Base-by-base conservation (phyloP, 2,329 filamentous ascomycete genomes). In the Talaromyces verruculosus region DNA sequence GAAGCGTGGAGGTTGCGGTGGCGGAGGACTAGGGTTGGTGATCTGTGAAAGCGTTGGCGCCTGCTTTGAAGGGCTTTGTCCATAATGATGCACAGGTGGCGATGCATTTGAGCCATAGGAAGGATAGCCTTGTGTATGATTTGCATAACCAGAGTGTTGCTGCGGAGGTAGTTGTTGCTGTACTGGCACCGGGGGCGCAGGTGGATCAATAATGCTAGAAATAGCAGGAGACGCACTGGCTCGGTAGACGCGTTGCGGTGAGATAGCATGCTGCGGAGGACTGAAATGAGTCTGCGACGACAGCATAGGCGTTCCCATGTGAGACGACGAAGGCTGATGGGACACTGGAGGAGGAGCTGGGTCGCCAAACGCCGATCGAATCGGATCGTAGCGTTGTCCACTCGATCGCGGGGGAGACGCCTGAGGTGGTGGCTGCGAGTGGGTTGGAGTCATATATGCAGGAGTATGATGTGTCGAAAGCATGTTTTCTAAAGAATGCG, bases 201-300 rank as follows among this genome's bases (percentile, higher is more conserved):
- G 85, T 39, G 89, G 90, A 71, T 97, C 92, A 61, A 97, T 91
- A 65, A 97, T 85, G 78, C 92, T 96, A 5, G 92, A 90, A 71
- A 97, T 97, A 2, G 94, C 94, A 1, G 94, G 93, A 4, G 94
- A 97, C 45, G 91, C 91, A 75, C 91, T 94, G n/a, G 91, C 90
- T 64, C 90, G 87, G 77, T 90, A 80, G 22, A 73, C 71, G 80
- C 69, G 83, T 74, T 77, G 85, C 79, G 75, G 77, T 15, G 81
- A 82, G 7, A 81, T 80, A n/a, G 79, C 79, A 43, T 66, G 65
- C n/a, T 80, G 75, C 22, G 82, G 76, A 30, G 79, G 80, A 68
- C 75, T 82, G 69, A 81, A 82, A 19, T 67, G 65, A 17, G 47
- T 25, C 57, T 51, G 57, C 45, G 76, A 69, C 65, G 71, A 74